Evolutionary conservation across 192 early-diverging fungal genomes (phyloP).

Genomic region (Backusella mclennaniae): DNA sequence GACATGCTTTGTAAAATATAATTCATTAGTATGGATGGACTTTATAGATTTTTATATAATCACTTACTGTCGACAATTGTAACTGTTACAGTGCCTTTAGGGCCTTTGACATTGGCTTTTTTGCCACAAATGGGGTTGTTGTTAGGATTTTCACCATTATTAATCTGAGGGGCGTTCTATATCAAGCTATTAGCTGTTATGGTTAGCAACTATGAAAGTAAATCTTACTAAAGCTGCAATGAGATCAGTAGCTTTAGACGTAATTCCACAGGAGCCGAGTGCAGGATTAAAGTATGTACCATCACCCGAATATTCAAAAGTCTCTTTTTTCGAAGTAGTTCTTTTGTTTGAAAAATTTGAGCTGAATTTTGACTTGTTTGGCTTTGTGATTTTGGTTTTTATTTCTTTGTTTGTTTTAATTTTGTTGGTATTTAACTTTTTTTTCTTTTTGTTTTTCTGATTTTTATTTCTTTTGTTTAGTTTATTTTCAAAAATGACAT

Average conservation of each 20-base stretch:
- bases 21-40: background rate
- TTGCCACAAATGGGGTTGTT: conserved; percentile 47
- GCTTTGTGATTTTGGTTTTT: background rate
- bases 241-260: conserved; percentile 40
- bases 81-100: conserved; percentile 42
- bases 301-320: conserved; percentile 34
- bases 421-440: background rate
- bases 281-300: conserved; percentile 52
- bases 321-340: background rate
- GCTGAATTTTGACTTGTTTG: background rate
- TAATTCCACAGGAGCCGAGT: conserved; percentile 50
- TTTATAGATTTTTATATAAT: background rate
- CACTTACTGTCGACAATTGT: conserved; percentile 46
- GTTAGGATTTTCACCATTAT: conserved; percentile 45
- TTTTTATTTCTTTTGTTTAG: background rate
- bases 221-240: conserved; percentile 44
- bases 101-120: conserved; percentile 46
- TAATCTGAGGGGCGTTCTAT: conserved; percentile 52
- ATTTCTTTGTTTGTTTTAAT: background rate
- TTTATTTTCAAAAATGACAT: background rate
- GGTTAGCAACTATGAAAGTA: background rate
- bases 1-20: conserved; percentile 29
- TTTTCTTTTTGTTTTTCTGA: background rate
- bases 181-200: background rate
- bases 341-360: background rate